These are phyloP conservation scores for Mimosa bimucronata DNA, from an alignment of 306 rosid genomes.

Conservation along the genomic window DNA sequence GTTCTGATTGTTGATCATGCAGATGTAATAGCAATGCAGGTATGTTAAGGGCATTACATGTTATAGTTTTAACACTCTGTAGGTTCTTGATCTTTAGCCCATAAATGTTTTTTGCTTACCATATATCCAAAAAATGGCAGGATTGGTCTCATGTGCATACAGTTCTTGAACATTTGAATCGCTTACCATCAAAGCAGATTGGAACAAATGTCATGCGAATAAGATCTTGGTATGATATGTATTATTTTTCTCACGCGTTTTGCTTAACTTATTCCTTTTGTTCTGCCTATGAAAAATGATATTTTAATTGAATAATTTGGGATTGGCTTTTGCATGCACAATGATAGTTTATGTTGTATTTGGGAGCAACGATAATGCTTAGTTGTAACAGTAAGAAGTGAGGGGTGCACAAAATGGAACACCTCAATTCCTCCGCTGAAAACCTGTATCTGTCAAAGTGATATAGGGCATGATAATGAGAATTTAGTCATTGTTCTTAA, in stretches of 20 bases:
- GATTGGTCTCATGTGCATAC: slow-evolving; percentile 79
- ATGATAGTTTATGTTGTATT: not conserved
- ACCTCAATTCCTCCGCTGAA: slow-evolving; percentile 12
- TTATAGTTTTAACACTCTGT: slow-evolving; percentile 30
- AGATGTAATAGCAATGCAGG: slow-evolving; percentile 95
- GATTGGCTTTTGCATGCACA: slow-evolving; percentile 1
- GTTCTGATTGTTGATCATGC: slow-evolving; percentile 90
- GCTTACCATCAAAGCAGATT: slow-evolving; percentile 72
- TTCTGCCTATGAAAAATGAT: slow-evolving; percentile 21
- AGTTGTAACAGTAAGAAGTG: not conserved
- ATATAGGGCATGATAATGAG: not conserved
- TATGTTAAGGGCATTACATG: slow-evolving; percentile 42
- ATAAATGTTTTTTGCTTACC: slow-evolving; percentile 17
- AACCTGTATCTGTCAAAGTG: slow-evolving; percentile 10
- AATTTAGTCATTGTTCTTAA: slow-evolving; percentile 3
- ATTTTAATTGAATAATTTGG: not conserved
- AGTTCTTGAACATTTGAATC: slow-evolving; percentile 74
- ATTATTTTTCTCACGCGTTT: slow-evolving; percentile 24
- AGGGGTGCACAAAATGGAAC: not conserved
- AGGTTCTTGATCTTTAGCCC: slow-evolving; percentile 28
- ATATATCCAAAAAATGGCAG: slow-evolving; percentile 47
- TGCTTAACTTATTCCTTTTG: slow-evolving; percentile 3
- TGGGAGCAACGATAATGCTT: not conserved
- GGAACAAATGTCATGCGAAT: slow-evolving; percentile 89
- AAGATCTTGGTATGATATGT: slow-evolving; percentile 69